These are phyloP conservation scores for Tricholoma furcatifolium DNA, from an alignment of 768 basidiomycete genomes.

Conservation along the genomic window DNA sequence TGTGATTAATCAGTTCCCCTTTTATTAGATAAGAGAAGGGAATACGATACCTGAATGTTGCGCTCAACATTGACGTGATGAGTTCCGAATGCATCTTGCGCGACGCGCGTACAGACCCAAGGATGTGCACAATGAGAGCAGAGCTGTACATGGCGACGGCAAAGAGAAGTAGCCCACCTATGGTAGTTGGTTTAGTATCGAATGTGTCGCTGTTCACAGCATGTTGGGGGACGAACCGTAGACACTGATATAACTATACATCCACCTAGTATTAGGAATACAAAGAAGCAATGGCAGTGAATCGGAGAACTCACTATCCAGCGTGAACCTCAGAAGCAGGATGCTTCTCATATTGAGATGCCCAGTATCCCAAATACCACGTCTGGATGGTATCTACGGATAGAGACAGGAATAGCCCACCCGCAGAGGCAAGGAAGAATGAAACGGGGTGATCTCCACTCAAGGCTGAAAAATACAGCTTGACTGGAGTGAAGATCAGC, in stretches of 20 bases:
- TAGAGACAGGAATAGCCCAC: constrained; percentile 19
- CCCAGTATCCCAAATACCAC: constrained; percentile 45
- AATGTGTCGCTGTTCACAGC: too few species aligned
- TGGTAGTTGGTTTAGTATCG: constrained; percentile 1
- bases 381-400: constrained; percentile 26
- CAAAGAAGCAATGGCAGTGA: background rate
- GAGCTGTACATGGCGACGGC: constrained; percentile 28
- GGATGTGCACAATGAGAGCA: constrained; percentile 36
- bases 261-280: background rate
- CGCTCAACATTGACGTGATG: constrained; percentile 52
- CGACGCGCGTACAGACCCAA: constrained; percentile 51
- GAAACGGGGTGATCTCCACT: constrained; percentile 30
- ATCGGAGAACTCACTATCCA: constrained; percentile 27
- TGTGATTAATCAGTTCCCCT: constrained; percentile 14
- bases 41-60: constrained; percentile 50
- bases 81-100: constrained; percentile 48
- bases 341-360: constrained; percentile 35
- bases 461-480: constrained; percentile 36
- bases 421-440: constrained; percentile 28
- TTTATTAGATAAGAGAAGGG: background rate
- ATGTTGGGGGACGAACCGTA: constrained; percentile 25
- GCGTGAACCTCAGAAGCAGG: constrained; percentile 30
- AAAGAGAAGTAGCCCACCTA: constrained; percentile 26
- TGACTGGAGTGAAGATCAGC: constrained; percentile 29
- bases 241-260: constrained; percentile 43